Conservation (phyloP, 306 rosid species). For the Vigna mungo region DNA sequence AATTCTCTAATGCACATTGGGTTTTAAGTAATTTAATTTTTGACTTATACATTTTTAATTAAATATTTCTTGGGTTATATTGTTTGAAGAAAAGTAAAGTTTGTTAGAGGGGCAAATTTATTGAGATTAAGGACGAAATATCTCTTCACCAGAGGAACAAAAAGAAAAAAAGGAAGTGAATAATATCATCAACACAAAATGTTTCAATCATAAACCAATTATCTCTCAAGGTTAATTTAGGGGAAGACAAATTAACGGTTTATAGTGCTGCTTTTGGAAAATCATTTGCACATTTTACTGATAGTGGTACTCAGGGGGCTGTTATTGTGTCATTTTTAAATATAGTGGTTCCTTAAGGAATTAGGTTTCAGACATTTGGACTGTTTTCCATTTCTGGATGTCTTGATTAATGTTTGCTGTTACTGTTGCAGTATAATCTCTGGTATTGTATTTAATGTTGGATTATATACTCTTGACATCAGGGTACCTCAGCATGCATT, state of each 20-base stretch:
- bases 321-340: neutral
- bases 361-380: neutral
- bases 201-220: neutral
- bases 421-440: constrained; percentile 11
- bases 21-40: constrained; percentile 39
- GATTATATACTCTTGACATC: neutral
- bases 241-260: neutral
- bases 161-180: neutral
- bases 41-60: neutral
- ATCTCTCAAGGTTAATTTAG: neutral
- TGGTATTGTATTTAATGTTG: constrained; percentile 8
- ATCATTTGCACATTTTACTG: neutral
- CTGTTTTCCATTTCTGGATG: neutral
- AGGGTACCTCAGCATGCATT: neutral
- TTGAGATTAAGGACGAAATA: neutral
- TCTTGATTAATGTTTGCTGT: neutral
- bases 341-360: neutral
- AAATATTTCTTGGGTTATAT: constrained; percentile 25
- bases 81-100: constrained; percentile 1
- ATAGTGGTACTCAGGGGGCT: neutral
- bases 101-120: neutral
- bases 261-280: neutral
- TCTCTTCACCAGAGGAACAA: neutral
- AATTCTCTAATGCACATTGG: constrained; percentile 13
- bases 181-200: neutral